Conservation (phyloP, 345 rosid species). For the Boechera retrofracta region DNA sequence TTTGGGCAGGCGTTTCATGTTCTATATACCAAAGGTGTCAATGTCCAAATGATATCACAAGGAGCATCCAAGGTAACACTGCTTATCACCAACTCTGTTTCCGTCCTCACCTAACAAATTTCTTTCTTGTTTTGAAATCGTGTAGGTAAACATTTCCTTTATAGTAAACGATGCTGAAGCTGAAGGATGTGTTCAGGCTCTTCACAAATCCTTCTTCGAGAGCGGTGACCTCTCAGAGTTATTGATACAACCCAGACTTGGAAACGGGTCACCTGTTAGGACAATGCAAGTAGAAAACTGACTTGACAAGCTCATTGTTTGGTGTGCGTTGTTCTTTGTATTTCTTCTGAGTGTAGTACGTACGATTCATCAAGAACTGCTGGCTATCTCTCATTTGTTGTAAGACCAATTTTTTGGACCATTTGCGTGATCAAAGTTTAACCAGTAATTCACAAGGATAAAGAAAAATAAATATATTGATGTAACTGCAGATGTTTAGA, state of each 20-base stretch:
- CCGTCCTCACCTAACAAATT: not conserved
- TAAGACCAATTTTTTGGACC: constrained; percentile 23
- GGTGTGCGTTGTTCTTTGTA: constrained; percentile 26
- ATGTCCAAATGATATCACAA: constrained; percentile 99
- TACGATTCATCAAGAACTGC: constrained; percentile 3
- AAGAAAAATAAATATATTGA: constrained; percentile 8
- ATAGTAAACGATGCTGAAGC: constrained; percentile 82
- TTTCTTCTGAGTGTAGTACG: constrained; percentile 29
- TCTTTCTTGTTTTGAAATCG: not conserved
- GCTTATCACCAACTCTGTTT: constrained; percentile 10
- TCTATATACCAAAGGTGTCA: constrained; percentile 81
- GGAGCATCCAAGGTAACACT: constrained; percentile 95
- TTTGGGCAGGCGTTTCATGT: constrained; percentile 75
- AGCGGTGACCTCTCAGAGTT: constrained; percentile 55
- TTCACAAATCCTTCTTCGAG: constrained; percentile 76
- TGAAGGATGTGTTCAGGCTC: constrained; percentile 76
- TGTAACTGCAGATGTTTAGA: constrained; percentile 26
- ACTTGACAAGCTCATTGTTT: constrained; percentile 22
- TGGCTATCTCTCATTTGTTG: constrained; percentile 24
- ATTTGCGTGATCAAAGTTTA: constrained; percentile 22
- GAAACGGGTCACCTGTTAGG: constrained; percentile 50
- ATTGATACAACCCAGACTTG: constrained; percentile 36
- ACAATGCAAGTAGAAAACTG: constrained; percentile 43
- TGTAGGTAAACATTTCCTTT: constrained; percentile 89
- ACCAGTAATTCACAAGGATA: not conserved